Conservation (phyloP, 2,329 filamentous ascomycete genomes). For the Fusarium scirpi region DNA sequence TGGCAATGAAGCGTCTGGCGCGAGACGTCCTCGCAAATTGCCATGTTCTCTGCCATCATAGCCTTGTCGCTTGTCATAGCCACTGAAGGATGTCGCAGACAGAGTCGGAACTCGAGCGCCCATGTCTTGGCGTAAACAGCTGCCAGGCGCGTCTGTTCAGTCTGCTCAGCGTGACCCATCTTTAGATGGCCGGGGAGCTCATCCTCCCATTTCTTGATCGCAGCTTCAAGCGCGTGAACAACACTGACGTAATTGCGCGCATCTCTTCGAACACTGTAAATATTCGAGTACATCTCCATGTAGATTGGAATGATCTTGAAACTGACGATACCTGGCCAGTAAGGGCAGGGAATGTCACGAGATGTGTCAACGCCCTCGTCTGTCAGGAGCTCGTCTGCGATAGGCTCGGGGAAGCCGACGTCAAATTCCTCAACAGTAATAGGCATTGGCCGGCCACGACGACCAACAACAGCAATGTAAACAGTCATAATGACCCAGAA, state of each 20-base stretch:
- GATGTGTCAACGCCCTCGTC: slow-evolving; percentile 72
- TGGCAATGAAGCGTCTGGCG: slow-evolving; percentile 72
- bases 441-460: slow-evolving; percentile 81
- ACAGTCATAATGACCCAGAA: slow-evolving; percentile 81
- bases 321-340: slow-evolving; percentile 73
- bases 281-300: slow-evolving; percentile 78
- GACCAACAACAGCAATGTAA: slow-evolving; percentile 76
- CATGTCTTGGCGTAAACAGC: slow-evolving; percentile 67
- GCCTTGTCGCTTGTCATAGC: slow-evolving; percentile 66
- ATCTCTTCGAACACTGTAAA: slow-evolving; percentile 78
- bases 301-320: slow-evolving; percentile 75
- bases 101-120: slow-evolving; percentile 68
- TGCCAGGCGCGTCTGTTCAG: slow-evolving; percentile 61
- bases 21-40: slow-evolving; percentile 74
- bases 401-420: slow-evolving; percentile 77
- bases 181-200: slow-evolving; percentile 72
- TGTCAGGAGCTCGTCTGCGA: slow-evolving; percentile 77
- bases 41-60: slow-evolving; percentile 71
- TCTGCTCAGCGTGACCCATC: slow-evolving; percentile 56
- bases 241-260: slow-evolving; percentile 72
- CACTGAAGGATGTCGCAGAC: slow-evolving; percentile 71
- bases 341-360: slow-evolving; percentile 71
- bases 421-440: slow-evolving; percentile 82
- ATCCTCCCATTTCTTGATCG: slow-evolving; percentile 72
- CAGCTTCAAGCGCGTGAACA: slow-evolving; percentile 73